Percentiles rank a stretch among this genome's conserved stretches.
Evolutionary conservation across 148 eudicot species (phyloP).

Genomic region (Vaccinium darrowii): DNA sequence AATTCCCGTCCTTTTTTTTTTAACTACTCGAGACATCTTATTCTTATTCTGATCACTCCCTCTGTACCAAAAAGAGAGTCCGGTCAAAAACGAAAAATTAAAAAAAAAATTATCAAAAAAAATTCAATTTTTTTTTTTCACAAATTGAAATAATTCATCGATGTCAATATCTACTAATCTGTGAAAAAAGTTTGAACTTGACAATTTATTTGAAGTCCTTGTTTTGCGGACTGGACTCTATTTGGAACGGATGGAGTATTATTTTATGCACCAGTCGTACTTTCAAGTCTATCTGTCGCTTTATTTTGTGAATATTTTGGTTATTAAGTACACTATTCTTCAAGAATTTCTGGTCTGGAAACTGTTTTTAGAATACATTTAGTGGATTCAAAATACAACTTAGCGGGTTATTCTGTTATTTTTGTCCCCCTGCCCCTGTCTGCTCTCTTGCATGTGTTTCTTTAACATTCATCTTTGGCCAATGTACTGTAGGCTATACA

Average conservation of each 20-base stretch:
- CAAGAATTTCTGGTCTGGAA: not conserved
- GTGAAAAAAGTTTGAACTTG: no score
- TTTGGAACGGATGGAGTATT: no score
- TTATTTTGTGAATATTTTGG: not conserved
- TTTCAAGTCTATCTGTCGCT: not conserved
- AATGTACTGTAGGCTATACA: slow-evolving; percentile 66
- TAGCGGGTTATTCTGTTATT: not conserved
- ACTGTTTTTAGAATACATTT: not conserved
- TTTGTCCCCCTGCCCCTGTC: not conserved
- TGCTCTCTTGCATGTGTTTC: not conserved
- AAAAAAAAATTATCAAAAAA: no score
- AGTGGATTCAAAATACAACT: not conserved
- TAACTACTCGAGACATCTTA: not conserved
- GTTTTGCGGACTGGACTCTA: no score
- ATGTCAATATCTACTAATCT: no score
- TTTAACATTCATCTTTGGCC: slow-evolving; percentile 6
- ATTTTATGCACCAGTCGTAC: no score
- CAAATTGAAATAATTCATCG: no score
- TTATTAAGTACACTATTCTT: not conserved
- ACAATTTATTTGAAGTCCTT: no score
- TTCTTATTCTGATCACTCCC: not conserved
- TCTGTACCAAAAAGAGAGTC: no score
- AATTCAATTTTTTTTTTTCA: no score
- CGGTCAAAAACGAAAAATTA: no score
- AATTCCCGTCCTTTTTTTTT: not conserved